Conservation (phyloP, 139 green algal species). For the Asterochloris erici region DNA sequence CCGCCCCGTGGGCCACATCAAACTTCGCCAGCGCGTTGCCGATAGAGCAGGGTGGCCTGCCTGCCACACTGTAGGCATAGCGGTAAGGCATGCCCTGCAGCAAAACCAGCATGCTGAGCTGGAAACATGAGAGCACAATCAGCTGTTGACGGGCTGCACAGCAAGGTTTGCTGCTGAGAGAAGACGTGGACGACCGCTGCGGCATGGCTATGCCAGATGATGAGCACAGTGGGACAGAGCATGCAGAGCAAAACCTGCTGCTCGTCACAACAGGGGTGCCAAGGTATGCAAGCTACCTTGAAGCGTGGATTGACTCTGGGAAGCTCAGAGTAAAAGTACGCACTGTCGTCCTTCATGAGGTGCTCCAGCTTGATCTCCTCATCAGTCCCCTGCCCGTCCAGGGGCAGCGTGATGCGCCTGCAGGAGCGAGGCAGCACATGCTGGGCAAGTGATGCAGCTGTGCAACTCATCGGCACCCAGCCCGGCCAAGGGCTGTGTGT, state of each 20-base stretch:
- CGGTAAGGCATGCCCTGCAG: conserved; percentile 28
- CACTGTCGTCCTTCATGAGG: conserved; percentile 16
- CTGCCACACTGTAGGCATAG: conserved; percentile 56
- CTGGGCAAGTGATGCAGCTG: too few species aligned
- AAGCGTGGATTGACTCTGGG: conserved; percentile 32
- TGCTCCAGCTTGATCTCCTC: conserved; percentile 7
- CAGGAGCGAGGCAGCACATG: neutral
- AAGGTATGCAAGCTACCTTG: conserved; percentile 14
- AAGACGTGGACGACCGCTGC: too few species aligned
- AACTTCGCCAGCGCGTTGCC: conserved; percentile 69
- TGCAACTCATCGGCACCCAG: neutral
- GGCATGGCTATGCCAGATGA: too few species aligned
- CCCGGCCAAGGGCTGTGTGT: neutral
- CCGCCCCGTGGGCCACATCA: conserved; percentile 40
- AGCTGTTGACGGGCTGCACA: too few species aligned
- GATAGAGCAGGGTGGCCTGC: conserved; percentile 57
- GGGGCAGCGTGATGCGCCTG: conserved; percentile 26
- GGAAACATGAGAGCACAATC: too few species aligned
- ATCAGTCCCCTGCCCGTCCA: neutral
- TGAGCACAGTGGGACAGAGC: too few species aligned
- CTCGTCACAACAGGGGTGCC: neutral
- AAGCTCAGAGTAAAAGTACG: conserved; percentile 40
- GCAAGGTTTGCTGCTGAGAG: too few species aligned
- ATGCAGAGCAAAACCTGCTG: too few species aligned
- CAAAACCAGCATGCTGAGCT: neutral